A percentile compares a stretch with the other conserved stretches of the same genome.
Conservation (phyloP, 2,329 filamentous ascomycete genomes). For the Beauveria varroae region DNA sequence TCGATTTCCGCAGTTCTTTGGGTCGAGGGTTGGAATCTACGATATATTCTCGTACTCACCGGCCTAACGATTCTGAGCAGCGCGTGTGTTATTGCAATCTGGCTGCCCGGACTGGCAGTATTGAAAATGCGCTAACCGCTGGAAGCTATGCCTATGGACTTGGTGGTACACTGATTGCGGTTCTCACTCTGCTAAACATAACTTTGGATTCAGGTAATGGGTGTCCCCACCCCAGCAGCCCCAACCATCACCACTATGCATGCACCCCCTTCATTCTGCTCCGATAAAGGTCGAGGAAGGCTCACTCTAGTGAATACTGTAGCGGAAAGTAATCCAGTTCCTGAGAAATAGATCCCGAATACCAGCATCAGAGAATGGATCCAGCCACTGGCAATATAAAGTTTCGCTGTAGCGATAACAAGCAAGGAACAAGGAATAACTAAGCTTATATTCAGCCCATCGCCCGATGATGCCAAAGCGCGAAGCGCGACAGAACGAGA, state of each 20-base stretch:
- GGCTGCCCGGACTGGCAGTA: neutral
- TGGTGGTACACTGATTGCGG: neutral
- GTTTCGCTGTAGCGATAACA: neutral
- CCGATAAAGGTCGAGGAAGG: neutral
- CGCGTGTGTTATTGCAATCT: neutral
- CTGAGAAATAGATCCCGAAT: neutral
- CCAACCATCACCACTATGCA: neutral
- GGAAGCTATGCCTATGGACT: slow-evolving; percentile 1
- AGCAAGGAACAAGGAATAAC: neutral
- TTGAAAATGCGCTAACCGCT: neutral
- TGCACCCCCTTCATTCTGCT: neutral
- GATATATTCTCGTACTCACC: neutral
- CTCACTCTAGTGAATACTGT: neutral
- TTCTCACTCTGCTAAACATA: neutral
- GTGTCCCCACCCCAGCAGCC: neutral
- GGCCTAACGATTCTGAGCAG: neutral
- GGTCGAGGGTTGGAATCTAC: neutral
- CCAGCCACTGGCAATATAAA: neutral
- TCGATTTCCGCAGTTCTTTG: neutral
- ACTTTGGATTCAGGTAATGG: neutral
- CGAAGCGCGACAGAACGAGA: neutral
- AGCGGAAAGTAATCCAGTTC: neutral
- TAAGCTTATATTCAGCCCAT: neutral
- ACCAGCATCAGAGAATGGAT: neutral
- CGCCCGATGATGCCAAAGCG: neutral